Evolutionary conservation across 257 asterid genomes (phyloP).

Genomic region (Solanum chilense): DNA sequence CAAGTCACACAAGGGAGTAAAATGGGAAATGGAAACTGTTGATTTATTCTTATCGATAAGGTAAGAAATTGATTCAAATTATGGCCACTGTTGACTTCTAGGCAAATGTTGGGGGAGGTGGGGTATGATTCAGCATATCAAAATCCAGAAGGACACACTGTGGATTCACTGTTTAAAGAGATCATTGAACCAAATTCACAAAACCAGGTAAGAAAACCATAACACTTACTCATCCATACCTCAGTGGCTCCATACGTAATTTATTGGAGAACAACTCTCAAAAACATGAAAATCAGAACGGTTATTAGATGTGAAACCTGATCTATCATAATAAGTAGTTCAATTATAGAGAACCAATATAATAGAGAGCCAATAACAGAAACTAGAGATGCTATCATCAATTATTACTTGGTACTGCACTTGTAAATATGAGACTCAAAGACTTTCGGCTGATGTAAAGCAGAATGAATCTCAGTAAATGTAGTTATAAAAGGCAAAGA

Average conservation of each 20-base stretch:
- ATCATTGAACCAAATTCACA: not conserved
- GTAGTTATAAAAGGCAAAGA: not conserved
- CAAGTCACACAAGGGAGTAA: not conserved
- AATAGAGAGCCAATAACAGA: not conserved
- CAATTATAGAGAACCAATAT: not conserved
- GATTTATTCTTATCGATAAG: not conserved
- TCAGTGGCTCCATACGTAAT: not conserved
- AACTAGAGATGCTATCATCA: not conserved
- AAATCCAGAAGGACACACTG: not conserved
- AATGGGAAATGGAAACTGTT: not conserved
- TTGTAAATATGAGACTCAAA: not conserved
- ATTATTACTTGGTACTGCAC: not conserved
- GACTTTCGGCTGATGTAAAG: not conserved
- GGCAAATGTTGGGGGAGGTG: not conserved
- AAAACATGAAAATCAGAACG: not conserved
- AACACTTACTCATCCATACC: not conserved
- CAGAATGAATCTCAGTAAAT: not conserved
- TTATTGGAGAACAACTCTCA: not conserved
- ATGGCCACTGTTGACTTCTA: not conserved
- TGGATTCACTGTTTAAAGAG: not conserved
- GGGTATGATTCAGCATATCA: not conserved
- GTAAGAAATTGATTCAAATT: not conserved
- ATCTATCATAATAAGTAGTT: not conserved
- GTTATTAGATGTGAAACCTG: not conserved
- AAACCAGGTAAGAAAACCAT: not conserved